Conservation (phyloP, 2,329 filamentous ascomycete species). For the Hymenoscyphus scutula region DNA sequence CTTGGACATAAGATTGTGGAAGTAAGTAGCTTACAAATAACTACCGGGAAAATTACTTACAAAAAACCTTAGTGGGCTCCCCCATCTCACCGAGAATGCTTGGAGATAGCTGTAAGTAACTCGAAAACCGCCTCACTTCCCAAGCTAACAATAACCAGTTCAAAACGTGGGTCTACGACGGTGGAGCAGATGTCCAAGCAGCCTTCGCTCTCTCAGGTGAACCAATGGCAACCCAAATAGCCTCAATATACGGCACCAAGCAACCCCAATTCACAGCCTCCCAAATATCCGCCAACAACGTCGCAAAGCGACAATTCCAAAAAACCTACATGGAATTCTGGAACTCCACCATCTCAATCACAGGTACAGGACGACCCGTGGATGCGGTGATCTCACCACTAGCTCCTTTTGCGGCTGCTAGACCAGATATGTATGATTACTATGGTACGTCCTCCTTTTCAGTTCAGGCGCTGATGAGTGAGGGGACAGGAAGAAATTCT, state of each 20-base stretch:
- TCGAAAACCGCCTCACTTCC: constrained; percentile 27
- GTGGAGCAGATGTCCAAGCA: constrained; percentile 48
- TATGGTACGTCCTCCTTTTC: constrained; percentile 35
- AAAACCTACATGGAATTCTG: constrained; percentile 57
- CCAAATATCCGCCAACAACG: constrained; percentile 40
- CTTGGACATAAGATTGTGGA: constrained; percentile 58
- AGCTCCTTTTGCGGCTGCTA: constrained; percentile 49
- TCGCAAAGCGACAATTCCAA: constrained; percentile 53
- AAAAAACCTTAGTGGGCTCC: constrained; percentile 46
- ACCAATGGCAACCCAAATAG: constrained; percentile 36
- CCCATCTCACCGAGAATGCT: constrained; percentile 45
- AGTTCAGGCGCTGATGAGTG: constrained; percentile 7
- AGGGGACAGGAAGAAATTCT: constrained; percentile 13
- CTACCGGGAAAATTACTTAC: neutral
- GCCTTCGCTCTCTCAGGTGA: constrained; percentile 56
- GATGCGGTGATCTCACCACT: constrained; percentile 54
- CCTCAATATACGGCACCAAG: constrained; percentile 26
- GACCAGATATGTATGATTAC: constrained; percentile 47
- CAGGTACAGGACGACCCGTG: constrained; percentile 42
- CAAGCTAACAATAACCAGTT: constrained; percentile 21
- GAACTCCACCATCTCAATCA: constrained; percentile 29
- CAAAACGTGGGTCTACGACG: constrained; percentile 45
- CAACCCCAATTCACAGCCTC: constrained; percentile 37
- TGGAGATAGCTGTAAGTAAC: constrained; percentile 41
- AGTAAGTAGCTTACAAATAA: neutral